These are phyloP conservation scores for Mucor mucedo DNA, from an alignment of 371 early-diverging fungal genomes.

Conservation along the genomic window DNA sequence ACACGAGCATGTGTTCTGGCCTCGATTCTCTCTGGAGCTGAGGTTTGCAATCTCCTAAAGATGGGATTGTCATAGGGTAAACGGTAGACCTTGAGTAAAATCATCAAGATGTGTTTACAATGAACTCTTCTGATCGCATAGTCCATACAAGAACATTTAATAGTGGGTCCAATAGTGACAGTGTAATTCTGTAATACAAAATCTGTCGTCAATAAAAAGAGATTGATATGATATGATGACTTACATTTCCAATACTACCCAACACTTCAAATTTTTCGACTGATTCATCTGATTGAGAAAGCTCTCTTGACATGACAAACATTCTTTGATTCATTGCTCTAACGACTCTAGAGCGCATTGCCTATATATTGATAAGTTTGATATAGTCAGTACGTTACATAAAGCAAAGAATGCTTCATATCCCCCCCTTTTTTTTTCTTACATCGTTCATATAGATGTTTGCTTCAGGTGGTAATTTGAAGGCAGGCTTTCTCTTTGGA, in stretches of 20 bases:
- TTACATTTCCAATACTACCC: constrained; percentile 48
- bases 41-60: constrained; percentile 6
- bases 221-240: neutral
- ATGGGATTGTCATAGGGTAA: constrained; percentile 11
- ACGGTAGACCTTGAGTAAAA: constrained; percentile 39
- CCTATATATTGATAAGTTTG: constrained; percentile 8
- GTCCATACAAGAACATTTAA: constrained; percentile 38
- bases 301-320: constrained; percentile 33
- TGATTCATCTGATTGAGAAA: neutral
- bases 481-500: constrained; percentile 3
- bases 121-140: constrained; percentile 13
- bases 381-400: no score
- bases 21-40: neutral
- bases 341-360: constrained; percentile 27
- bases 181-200: constrained; percentile 31
- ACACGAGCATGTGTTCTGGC: neutral
- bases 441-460: constrained; percentile 5
- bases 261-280: constrained; percentile 34
- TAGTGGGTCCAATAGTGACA: constrained; percentile 20
- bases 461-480: constrained; percentile 20
- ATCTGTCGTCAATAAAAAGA: neutral
- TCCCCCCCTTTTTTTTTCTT: neutral
- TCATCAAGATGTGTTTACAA: constrained; percentile 45
- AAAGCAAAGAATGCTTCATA: no score
- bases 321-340: constrained; percentile 36